A percentile compares a stretch with the other conserved stretches of the same genome.
These are phyloP conservation scores for Colletotrichum orchidophilum DNA, from an alignment of 2,329 filamentous ascomycete species.

Conservation along the genomic window DNA sequence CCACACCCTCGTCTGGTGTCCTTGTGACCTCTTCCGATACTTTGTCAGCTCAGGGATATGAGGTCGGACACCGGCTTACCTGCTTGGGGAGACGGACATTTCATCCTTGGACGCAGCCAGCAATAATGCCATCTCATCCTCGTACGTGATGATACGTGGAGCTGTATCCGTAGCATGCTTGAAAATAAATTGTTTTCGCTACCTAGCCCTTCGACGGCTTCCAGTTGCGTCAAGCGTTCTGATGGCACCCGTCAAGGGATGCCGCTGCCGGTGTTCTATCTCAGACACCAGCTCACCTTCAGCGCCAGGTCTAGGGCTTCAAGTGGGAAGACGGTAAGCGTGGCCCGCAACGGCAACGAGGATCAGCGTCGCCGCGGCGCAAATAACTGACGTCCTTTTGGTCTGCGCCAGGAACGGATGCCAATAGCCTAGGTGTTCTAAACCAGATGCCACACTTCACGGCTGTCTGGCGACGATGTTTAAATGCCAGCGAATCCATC, in stretches of 20 bases:
- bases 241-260: slow-evolving; percentile 13
- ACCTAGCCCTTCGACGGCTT: not conserved
- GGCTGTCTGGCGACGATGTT: not conserved
- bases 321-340: slow-evolving; percentile 25
- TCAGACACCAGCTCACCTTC: slow-evolving; percentile 15
- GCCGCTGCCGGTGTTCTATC: slow-evolving; percentile 18
- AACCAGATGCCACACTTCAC: slow-evolving; percentile 8
- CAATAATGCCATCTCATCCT: not conserved
- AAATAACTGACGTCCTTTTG: slow-evolving; percentile 1
- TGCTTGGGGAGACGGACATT: slow-evolving; percentile 13
- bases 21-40: slow-evolving; percentile 29
- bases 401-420: slow-evolving; percentile 9
- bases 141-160: slow-evolving; percentile 12
- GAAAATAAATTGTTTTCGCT: slow-evolving; percentile 7
- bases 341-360: slow-evolving; percentile 9
- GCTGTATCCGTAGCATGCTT: slow-evolving; percentile 16
- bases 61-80: slow-evolving; percentile 11
- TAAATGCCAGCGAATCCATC: slow-evolving; percentile 7
- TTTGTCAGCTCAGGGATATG: slow-evolving; percentile 25
- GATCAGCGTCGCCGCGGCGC: not conserved
- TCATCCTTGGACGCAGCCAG: slow-evolving; percentile 8
- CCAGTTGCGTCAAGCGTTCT: not conserved
- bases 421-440: not conserved
- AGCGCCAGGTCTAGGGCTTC: slow-evolving; percentile 17
- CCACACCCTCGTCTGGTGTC: slow-evolving; percentile 20